phyloP scores from a whole-genome alignment of 2,329 filamentous ascomycete species.

The Colletotrichum lupini region DNA sequence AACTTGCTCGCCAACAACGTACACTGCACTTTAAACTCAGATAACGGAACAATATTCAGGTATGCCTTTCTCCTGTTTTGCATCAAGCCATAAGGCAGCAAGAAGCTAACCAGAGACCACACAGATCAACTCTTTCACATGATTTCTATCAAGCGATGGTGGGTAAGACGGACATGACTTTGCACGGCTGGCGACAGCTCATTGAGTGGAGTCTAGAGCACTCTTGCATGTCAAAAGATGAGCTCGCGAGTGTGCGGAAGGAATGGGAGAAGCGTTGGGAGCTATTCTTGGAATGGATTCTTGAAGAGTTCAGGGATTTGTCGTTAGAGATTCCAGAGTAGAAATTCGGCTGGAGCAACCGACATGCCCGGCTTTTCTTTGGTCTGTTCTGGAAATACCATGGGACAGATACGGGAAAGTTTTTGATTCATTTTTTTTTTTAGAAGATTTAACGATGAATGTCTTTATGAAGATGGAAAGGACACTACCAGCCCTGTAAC shows the following conservation, averaged over 20 bases:
- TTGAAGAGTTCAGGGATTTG: constrained; percentile 43
- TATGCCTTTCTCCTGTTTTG: constrained; percentile 44
- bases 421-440: background rate
- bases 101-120: background rate
- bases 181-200: constrained; percentile 79
- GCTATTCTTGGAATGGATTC: constrained; percentile 65
- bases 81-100: constrained; percentile 9
- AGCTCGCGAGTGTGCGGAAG: constrained; percentile 49
- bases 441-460: background rate
- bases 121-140: constrained; percentile 76
- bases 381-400: background rate
- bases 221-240: constrained; percentile 60
- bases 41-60: constrained; percentile 80
- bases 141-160: constrained; percentile 84
- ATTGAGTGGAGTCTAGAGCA: constrained; percentile 72
- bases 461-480: background rate
- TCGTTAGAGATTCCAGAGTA: background rate
- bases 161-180: constrained; percentile 72
- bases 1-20: constrained; percentile 77
- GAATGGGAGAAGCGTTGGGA: constrained; percentile 69
- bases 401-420: background rate
- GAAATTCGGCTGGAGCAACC: background rate
- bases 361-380: background rate
- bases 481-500: background rate
- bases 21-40: constrained; percentile 79